Base-by-base conservation (phyloP, 352 stramenopile genomes). In the Peronosclerospora sorghi region DNA sequence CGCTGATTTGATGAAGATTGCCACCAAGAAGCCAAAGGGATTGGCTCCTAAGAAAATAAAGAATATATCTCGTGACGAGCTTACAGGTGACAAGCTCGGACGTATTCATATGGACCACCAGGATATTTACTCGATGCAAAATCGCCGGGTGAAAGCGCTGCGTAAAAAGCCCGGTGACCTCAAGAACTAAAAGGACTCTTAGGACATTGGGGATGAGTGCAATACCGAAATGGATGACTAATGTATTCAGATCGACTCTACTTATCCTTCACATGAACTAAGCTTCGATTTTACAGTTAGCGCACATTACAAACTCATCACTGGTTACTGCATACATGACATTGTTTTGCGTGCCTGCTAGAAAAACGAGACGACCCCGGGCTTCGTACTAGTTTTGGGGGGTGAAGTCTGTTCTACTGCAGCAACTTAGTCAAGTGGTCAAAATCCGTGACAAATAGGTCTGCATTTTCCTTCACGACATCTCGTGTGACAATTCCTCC, bases 361-460 rank as follows among this genome's bases (percentile, higher is more conserved):
- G 18, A 30, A 44, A 47, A 12, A n/a, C 43, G 35, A 20, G 23
- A 9, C 2, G 20, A 41, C 42, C 12, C 30, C 35, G 7, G 13
- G 17, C 9, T 17, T 18, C 18, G 19, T 17, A 17, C 13, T 14
- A 35, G 41, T 28, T 32, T 32, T 43, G n/a, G n/a, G n/a, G n/a
- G n/a, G n/a, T 21, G 32, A 21, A 39, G 21, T 13, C 5, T 49
- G 3, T 26, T 19, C 32, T 72, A 74, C 14, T 76, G 62, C 26
- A 73, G 37, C 41, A 81, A 44, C 45, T 67, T 68, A 34, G 67
- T 95, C 45, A 97, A 64, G 9, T 95, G 82, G 8, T 86, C 40
- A 58, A 99, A 98, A 59, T 98, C 83, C 9, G 72, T 95, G 20
- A 99, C 90, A 62, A 98, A 99, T 86, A 95, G 97, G 68, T 98